Percentiles rank a stretch among this genome's conserved stretches.
These are phyloP conservation scores for Fusarium veterinarium DNA, from an alignment of 2,329 filamentous ascomycete genomes.

Conservation along the genomic window DNA sequence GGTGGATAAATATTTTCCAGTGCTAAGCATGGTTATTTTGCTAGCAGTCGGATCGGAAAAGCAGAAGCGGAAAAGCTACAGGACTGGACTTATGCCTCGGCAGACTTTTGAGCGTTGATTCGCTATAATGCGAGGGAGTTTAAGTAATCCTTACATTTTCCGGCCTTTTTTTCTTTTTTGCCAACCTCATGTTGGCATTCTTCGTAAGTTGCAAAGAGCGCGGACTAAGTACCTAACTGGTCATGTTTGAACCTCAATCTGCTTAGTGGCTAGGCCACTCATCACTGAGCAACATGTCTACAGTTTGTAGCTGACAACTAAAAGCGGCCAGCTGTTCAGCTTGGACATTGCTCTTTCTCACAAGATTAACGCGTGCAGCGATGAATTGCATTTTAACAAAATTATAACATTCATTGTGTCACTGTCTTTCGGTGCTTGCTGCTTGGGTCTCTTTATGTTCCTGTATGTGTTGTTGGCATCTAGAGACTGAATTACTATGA, in stretches of 20 bases:
- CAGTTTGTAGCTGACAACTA: too few relatives aligned
- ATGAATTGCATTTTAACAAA: neutral
- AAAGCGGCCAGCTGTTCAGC: neutral
- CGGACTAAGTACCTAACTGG: too few relatives aligned
- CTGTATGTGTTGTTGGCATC: neutral
- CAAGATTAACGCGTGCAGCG: neutral
- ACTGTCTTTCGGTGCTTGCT: neutral
- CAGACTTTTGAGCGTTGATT: neutral
- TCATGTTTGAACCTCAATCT: too few relatives aligned
- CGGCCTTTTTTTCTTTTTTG: too few relatives aligned
- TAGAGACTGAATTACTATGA: neutral
- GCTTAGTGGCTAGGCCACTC: too few relatives aligned
- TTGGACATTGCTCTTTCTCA: neutral
- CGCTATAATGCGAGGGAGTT: neutral
- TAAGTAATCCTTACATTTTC: neutral
- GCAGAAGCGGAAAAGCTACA: neutral
- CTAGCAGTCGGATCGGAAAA: neutral
- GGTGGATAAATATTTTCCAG: slow-evolving; percentile 5
- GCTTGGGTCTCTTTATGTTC: neutral
- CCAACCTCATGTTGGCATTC: neutral
- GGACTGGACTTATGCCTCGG: neutral
- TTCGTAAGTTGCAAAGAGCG: too few relatives aligned
- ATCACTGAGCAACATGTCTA: too few relatives aligned
- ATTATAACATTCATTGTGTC: neutral
- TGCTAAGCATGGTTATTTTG: neutral